Percentiles rank a stretch among this genome's conserved stretches.
Evolutionary conservation across 768 basidiomycete species (phyloP).

Genomic region (Calvatia gigantea): DNA sequence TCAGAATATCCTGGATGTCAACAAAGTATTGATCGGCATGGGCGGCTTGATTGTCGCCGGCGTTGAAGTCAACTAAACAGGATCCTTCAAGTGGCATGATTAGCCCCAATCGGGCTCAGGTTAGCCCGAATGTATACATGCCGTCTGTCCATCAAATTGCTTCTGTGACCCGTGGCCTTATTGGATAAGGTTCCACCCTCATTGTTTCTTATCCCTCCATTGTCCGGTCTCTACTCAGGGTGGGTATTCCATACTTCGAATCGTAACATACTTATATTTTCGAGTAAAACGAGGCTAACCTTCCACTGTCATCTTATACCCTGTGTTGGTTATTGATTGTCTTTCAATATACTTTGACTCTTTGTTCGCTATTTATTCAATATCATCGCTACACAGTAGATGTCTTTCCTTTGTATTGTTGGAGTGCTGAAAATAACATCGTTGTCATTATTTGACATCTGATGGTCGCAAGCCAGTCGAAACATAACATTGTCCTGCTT

Average conservation of each 20-base stretch:
- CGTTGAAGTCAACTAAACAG: conserved; percentile 16
- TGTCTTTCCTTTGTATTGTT: no score
- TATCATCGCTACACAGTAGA: no score
- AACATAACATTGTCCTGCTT: no score
- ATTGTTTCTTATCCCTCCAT: background rate
- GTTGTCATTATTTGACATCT: no score
- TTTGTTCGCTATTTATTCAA: background rate
- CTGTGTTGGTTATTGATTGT: background rate
- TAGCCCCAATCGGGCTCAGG: background rate
- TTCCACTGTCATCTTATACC: conserved; percentile 3
- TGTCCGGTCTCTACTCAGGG: no score
- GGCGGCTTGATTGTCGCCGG: conserved; percentile 26
- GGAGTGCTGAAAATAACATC: no score
- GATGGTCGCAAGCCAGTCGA: no score
- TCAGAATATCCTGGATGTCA: conserved; percentile 23
- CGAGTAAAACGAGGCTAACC: background rate
- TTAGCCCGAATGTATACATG: background rate
- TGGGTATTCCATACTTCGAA: background rate
- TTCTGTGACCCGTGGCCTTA: background rate
- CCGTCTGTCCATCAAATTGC: background rate
- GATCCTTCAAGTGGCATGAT: background rate
- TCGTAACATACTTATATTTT: background rate
- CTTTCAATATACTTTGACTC: background rate
- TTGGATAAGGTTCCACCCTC: background rate
- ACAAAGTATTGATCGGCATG: conserved; percentile 30